Evolutionary conservation across 2,329 filamentous ascomycete species (phyloP), one percentile per base, ranked within the genome.

Genomic region (Apiospora rasikravindrae): DNA sequence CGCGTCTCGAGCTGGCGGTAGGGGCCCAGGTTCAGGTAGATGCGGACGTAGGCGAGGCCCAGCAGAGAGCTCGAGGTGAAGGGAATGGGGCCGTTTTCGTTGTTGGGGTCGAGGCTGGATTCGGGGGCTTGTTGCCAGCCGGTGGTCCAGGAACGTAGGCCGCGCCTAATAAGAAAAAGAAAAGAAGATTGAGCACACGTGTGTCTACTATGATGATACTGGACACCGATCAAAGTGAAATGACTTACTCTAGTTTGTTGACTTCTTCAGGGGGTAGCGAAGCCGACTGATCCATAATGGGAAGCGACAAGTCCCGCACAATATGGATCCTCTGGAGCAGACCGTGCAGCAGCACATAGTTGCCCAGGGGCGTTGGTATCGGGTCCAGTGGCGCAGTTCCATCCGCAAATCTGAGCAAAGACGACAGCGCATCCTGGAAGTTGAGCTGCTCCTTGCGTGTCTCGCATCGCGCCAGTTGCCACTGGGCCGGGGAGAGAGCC

Each of bases 41-140:
- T 81, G 6, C 85, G 83, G 0, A 85, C 82, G 71, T 86, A 87
- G 0, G 85, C 85, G 0, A 87, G 80, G 0, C 83, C 83, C 0
- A 86, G 78, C 0, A 87, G 79, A 0, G 85, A 83, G 68, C 83
- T 86, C 2, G 85, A 86, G 0, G 84, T 87, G 72, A 83, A 83
- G 0, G 82, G 82, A 19, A 83, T 83, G 0, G 82, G 82, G 0
- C 82, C 82, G 40, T 82, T 83, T 61, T 83, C 81, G 49, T 83
- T 83, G 67, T 83, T 82, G 0, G 82, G 82, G 47, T 83, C 82
- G 0, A 83, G 80, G 33, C 77, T 81, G 1, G 82, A 83, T 66
- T 83, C 82, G 0, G 82, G 80, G 0, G 80, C 80, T 70, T 83
- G 81, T 37, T 83, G 82, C 82, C 82, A 83, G 8, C 80, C 79